Evolutionary conservation across 1,284 basidiomycete genomes (phyloP).

Genomic region (Ustilago bromivora): DNA sequence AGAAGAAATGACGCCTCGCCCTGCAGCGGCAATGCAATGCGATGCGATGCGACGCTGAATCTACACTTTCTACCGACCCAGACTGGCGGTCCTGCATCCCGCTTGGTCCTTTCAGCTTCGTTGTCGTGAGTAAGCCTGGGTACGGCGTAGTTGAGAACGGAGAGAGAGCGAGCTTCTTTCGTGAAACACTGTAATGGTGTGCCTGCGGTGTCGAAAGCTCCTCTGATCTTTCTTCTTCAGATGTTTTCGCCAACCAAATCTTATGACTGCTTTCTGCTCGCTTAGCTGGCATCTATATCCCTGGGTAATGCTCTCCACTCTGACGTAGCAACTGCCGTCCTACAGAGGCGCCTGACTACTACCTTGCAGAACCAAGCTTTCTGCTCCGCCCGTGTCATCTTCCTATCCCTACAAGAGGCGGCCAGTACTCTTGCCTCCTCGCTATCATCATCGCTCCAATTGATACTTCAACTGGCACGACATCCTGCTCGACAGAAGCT

Average conservation of each 20-base stretch:
- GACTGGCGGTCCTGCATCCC: constrained; percentile 4
- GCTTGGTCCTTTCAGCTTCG: background rate
- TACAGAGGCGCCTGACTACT: background rate
- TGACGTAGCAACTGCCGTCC: constrained; percentile 14
- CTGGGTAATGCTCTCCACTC: background rate
- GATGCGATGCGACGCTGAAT: background rate
- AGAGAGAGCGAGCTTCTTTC: background rate
- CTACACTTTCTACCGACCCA: background rate
- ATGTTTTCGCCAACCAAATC: constrained; percentile 20
- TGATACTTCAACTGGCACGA: background rate
- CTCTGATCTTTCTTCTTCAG: constrained; percentile 1
- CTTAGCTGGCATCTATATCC: constrained; percentile 1
- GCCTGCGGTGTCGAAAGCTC: too few relatives aligned
- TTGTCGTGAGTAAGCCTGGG: constrained; percentile 9
- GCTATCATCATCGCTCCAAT: background rate
- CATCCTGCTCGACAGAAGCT: background rate
- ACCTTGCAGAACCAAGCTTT: background rate
- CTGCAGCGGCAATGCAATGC: constrained; percentile 27
- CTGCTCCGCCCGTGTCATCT: background rate
- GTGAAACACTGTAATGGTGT: background rate
- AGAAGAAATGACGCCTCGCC: background rate
- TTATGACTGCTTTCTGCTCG: constrained; percentile 4
- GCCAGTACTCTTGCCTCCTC: background rate
- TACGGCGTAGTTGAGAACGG: background rate
- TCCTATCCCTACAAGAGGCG: background rate